phyloP scores from a whole-genome alignment of 805 yeast species.

The Starmerella stellata region DNA sequence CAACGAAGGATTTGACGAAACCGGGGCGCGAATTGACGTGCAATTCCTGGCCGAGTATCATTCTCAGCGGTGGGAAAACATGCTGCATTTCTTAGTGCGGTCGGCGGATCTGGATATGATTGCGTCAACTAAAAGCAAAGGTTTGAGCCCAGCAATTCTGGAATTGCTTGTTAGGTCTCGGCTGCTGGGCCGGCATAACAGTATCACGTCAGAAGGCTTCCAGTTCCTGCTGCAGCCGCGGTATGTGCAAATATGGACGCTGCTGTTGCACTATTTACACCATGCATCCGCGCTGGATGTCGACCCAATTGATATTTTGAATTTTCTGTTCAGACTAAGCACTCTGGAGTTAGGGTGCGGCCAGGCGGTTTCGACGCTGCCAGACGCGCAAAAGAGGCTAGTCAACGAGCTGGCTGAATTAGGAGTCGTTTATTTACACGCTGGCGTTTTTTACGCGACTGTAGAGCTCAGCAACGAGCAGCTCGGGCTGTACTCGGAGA shows the following conservation, averaged over 20 bases:
- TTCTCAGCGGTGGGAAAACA: conserved; percentile 79
- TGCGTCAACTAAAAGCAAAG: not conserved
- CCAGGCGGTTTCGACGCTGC: conserved; percentile 50
- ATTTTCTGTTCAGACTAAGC: conserved; percentile 84
- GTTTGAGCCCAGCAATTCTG: conserved; percentile 31
- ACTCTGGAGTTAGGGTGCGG: conserved; percentile 81
- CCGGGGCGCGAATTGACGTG: conserved; percentile 21
- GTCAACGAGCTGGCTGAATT: conserved; percentile 78
- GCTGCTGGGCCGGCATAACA: conserved; percentile 47
- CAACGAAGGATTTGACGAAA: conserved; percentile 61
- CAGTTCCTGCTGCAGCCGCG: conserved; percentile 86
- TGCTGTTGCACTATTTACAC: conserved; percentile 69
- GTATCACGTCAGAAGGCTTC: conserved; percentile 78
- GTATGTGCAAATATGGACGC: conserved; percentile 87
- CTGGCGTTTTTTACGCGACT: conserved; percentile 17
- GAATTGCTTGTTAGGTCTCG: conserved; percentile 62
- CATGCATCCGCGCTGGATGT: conserved; percentile 67
- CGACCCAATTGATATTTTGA: conserved; percentile 92
- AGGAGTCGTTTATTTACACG: conserved; percentile 59
- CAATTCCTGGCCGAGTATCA: conserved; percentile 64
- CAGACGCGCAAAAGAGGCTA: conserved; percentile 70
- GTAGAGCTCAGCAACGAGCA: conserved; percentile 8
- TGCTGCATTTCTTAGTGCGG: conserved; percentile 94
- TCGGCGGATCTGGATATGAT: conserved; percentile 26
- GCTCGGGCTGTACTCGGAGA: too few species aligned